phyloP scores from a whole-genome alignment of 2,329 filamentous ascomycete genomes.

The Gremmenia infestans region DNA sequence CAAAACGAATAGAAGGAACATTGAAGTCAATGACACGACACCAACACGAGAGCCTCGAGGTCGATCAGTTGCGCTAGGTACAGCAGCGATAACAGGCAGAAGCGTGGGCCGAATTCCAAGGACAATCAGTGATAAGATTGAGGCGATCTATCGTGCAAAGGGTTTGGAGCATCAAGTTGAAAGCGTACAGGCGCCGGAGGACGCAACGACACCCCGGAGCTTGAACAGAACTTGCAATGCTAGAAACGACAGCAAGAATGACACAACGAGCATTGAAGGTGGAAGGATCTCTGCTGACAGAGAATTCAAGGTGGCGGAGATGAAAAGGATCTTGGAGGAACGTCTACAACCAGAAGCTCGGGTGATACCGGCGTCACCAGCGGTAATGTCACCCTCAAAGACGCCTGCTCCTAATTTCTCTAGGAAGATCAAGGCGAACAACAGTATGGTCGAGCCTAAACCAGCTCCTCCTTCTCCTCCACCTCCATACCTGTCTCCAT shows the following conservation, averaged over 20 bases:
- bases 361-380: neutral
- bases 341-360: neutral
- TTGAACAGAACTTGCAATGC: neutral
- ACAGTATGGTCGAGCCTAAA: neutral
- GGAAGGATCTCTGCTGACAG: neutral
- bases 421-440: neutral
- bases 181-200: neutral
- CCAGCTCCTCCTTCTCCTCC: neutral
- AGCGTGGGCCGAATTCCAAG: slow-evolving; percentile 2
- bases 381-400: neutral
- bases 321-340: slow-evolving; percentile 22
- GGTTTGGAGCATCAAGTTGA: slow-evolving; percentile 14
- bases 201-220: neutral
- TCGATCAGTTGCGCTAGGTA: neutral
- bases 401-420: neutral
- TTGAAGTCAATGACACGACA: neutral
- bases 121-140: slow-evolving; percentile 21
- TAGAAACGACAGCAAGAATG: neutral
- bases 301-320: slow-evolving; percentile 20
- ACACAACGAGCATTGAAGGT: neutral
- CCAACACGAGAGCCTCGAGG: neutral
- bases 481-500: neutral
- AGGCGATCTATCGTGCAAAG: slow-evolving; percentile 21
- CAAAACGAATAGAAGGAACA: neutral
- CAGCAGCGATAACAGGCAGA: neutral